Base-by-base conservation (phyloP, 345 rosid species). In the Noccaea bulbosa region DNA sequence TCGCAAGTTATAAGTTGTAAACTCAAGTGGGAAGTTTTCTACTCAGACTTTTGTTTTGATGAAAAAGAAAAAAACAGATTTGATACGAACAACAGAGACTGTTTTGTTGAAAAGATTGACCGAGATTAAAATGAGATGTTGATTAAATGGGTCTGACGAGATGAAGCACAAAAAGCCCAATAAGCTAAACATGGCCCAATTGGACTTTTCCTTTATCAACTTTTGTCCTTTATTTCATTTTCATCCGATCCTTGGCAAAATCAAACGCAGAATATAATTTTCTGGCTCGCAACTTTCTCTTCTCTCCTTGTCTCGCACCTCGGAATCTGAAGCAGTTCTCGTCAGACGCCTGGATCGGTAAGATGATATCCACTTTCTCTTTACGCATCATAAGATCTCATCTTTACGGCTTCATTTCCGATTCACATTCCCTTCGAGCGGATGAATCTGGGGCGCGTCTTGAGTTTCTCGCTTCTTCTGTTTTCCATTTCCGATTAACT, bases 261-360 rank as follows among this genome's bases (percentile, higher is more conserved):
- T 57, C 59, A 65, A 65, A 73, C 54, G 8, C 51, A 73, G 37
- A 55, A 64, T 4, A 65, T 12, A 8, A 15, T 63, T 37, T 30
- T 11, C 78, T 73, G 14, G 72, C 67, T 49, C 72, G 72, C 67
- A 20, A 2, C 4, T 8, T 49, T 32, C 24, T 50, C 54, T n/a
- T 44, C 67, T 62, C 56, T 71, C 53, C 12, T 30, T 22, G 22
- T 49, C 17, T 62, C 34, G 71, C 61, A 49, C 60, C 41, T 65
- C 53, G 67, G 72, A 66, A 66, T 67, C 78, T 67, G 73, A 74
- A 67, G 38, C 73, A 74, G 48, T 14, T 38, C 41, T 58, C 74
- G 49, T 37, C 34, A 47, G 58, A 24, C 74, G 46, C 69, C 65
- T 62, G 44, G 61, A 69, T 75, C 75, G 66, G 79, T 75, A 54